A percentile compares a stretch with the other conserved stretches of the same genome.
Evolutionary conservation across 2,329 filamentous ascomycete genomes (phyloP).

Genomic region (Pseudodiploospora longispora): DNA sequence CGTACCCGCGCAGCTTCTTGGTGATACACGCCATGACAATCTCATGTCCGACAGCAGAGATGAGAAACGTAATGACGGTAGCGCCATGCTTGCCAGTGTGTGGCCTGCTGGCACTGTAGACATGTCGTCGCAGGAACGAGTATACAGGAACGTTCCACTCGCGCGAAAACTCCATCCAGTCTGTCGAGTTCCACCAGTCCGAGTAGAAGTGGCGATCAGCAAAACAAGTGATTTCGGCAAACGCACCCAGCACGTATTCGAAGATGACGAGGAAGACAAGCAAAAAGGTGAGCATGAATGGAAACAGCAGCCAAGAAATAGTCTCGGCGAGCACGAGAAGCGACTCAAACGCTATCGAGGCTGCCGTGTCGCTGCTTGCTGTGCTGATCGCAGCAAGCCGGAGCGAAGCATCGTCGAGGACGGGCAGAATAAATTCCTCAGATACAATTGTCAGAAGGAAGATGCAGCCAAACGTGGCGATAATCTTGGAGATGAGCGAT

Average conservation of each 20-base stretch:
- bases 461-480: constrained; percentile 92
- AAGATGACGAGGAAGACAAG: constrained; percentile 98
- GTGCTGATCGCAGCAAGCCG: constrained; percentile 37
- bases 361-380: constrained; percentile 3
- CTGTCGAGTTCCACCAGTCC: constrained; percentile 69
- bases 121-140: constrained; percentile 87
- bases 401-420: constrained; percentile 62
- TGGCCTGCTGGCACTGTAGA: constrained; percentile 75
- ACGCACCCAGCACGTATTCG: constrained; percentile 90
- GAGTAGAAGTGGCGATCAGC: constrained; percentile 90
- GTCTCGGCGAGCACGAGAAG: constrained; percentile 79
- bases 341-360: constrained; percentile 50
- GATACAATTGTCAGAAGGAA: constrained; percentile 86
- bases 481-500: constrained; percentile 73
- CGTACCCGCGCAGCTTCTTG: constrained; percentile 91
- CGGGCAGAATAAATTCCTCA: constrained; percentile 92
- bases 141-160: constrained; percentile 99
- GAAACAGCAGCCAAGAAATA: constrained; percentile 85
- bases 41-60: constrained; percentile 85
- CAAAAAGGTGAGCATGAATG: constrained; percentile 93
- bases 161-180: constrained; percentile 92
- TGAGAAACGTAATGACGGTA: constrained; percentile 84
- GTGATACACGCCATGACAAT: constrained; percentile 97
- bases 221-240: constrained; percentile 89
- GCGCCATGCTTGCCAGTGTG: constrained; percentile 70